Conservation (phyloP, 768 basidiomycete genomes). For the Chalciporus sphaerocephalus region DNA sequence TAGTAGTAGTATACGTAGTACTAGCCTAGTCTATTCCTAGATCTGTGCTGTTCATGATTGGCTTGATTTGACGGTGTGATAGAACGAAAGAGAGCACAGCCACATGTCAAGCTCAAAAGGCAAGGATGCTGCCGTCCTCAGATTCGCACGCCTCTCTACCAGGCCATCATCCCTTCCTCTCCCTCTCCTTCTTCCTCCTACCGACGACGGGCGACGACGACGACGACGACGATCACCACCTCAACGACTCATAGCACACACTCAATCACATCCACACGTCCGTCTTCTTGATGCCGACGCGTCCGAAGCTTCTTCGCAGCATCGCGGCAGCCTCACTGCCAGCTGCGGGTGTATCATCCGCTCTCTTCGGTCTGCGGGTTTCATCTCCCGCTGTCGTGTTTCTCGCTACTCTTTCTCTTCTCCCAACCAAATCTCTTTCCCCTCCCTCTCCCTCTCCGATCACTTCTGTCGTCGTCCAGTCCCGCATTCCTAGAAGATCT, state of each 20-base stretch:
- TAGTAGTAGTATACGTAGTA: too few species aligned
- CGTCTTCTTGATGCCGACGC: conserved; percentile 21
- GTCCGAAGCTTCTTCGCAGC: conserved; percentile 17
- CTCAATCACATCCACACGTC: not conserved
- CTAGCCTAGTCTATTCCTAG: not conserved
- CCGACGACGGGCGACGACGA: conserved; percentile 35
- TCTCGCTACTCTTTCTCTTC: conserved; percentile 56
- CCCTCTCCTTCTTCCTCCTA: conserved; percentile 17
- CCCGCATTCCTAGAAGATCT: conserved; percentile 67
- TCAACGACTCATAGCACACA: not conserved
- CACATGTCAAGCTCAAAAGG: conserved; percentile 31
- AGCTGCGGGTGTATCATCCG: conserved; percentile 24
- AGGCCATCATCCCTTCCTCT: conserved; percentile 22
- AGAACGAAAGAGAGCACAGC: conserved; percentile 18
- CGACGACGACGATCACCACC: conserved; percentile 6
- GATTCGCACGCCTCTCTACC: conserved; percentile 30
- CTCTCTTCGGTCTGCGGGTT: conserved; percentile 57
- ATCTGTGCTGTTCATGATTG: not conserved
- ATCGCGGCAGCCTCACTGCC: conserved; percentile 24
- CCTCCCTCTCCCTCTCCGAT: conserved; percentile 55
- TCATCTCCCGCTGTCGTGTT: conserved; percentile 66
- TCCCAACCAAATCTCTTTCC: conserved; percentile 44
- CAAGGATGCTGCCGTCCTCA: conserved; percentile 20
- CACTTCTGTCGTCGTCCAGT: conserved; percentile 71
- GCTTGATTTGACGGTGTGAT: not conserved